These are phyloP conservation scores for Termitomyces titanicus DNA, from an alignment of 768 basidiomycete genomes.

Conservation along the genomic window DNA sequence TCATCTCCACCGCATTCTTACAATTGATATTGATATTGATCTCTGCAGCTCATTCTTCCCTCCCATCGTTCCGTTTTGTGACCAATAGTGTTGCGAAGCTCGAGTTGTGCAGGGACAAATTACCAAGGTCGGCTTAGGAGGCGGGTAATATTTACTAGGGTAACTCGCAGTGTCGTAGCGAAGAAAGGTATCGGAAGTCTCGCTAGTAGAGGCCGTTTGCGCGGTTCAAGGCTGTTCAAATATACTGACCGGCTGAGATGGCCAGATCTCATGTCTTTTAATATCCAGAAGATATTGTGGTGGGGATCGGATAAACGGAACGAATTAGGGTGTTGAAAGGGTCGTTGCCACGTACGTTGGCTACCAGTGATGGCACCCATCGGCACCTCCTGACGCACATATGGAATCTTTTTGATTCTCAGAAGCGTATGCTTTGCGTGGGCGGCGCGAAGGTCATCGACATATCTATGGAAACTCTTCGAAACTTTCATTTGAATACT, in stretches of 20 bases:
- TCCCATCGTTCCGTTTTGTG: conserved; percentile 46
- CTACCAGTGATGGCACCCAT: neutral
- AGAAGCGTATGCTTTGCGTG: neutral
- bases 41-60: conserved; percentile 36
- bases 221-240: conserved; percentile 6
- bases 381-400: neutral
- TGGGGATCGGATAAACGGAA: neutral
- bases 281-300: conserved; percentile 14
- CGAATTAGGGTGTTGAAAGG: neutral
- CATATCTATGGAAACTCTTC: conserved; percentile 10
- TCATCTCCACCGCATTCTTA: neutral
- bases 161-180: conserved; percentile 12
- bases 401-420: neutral
- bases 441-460: conserved; percentile 4
- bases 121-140: neutral
- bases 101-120: conserved; percentile 24
- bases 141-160: conserved; percentile 6
- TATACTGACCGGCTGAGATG: conserved; percentile 11
- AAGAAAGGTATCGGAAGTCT: conserved; percentile 18
- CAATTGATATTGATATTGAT: neutral
- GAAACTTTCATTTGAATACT: neutral
- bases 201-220: conserved; percentile 2
- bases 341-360: neutral
- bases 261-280: conserved; percentile 7
- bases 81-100: conserved; percentile 51